Percentiles rank a stretch among this genome's conserved stretches.
phyloP scores from a whole-genome alignment of 441 rosid species.

The Pelargonium myrrhifolium region DNA sequence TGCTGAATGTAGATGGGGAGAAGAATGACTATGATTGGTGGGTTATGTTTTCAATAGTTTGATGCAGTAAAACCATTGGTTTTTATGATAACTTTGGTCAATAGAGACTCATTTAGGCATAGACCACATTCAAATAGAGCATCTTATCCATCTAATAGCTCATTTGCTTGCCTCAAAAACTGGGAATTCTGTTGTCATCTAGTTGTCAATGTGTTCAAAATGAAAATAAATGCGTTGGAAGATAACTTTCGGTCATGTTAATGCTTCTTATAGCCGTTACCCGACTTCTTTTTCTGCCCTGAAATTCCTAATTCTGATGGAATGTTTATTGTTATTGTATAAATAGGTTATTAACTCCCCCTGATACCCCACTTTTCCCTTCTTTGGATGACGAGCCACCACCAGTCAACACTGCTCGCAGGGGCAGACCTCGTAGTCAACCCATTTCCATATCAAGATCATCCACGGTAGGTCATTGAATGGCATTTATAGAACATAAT shows the following conservation, averaged over 20 bases:
- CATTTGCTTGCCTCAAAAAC: background rate
- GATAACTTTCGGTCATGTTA: conserved; percentile 10
- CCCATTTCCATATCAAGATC: conserved; percentile 88
- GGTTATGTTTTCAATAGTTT: conserved; percentile 22
- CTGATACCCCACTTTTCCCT: conserved; percentile 94
- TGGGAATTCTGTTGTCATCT: background rate
- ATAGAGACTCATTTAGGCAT: background rate
- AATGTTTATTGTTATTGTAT: conserved; percentile 27
- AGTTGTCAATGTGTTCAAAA: background rate
- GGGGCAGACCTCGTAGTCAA: conserved; percentile 91
- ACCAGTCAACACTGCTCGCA: conserved; percentile 40
- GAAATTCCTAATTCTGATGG: conserved; percentile 27
- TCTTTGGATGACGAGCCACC: conserved; percentile 82
- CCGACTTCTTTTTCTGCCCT: conserved; percentile 3
- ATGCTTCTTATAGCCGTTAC: conserved; percentile 15
- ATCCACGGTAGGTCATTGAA: conserved; percentile 59
- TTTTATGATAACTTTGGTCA: background rate
- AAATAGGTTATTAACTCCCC: conserved; percentile 94
- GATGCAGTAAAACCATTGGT: background rate
- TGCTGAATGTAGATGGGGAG: conserved; percentile 77
- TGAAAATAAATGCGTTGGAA: conserved; percentile 8
- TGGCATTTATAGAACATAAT: conserved; percentile 16
- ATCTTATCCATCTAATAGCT: conserved; percentile 2
- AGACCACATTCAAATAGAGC: conserved; percentile 2
- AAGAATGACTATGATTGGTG: conserved; percentile 99